Base-by-base conservation (phyloP, 352 stramenopile species). In the Thalassiosira allenii region DNA sequence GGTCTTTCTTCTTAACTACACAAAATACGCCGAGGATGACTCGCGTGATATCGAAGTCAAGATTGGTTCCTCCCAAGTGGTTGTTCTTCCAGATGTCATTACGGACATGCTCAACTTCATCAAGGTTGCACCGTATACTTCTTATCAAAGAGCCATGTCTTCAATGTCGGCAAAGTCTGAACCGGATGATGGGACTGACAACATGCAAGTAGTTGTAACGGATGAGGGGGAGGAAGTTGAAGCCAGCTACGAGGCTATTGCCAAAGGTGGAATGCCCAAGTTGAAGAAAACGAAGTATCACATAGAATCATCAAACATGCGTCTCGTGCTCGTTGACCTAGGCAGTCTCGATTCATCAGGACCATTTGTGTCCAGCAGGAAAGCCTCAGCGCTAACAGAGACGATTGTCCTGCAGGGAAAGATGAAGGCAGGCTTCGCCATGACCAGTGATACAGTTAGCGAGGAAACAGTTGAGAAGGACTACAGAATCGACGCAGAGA, bases 71-170 rank as follows among this genome's bases (percentile, higher is more conserved):
- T 91, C 87, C 20, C 76, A 89, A 76, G 57, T 95, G 23, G 79
- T 94, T 54, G 71, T 95, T 1, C 74, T 95, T 57, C 91, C 91
- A 33, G 89, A 94, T 89, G 66, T 87, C 17, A 87, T 95, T 11
- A 74, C 75, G 9, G 91, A 95, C 20, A 67, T 95, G 33, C 47
- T 91, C 1, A 56, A 81, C 17, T 93, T 90, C 37, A 75, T 90
- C 22, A 81, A 78, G 56, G 59, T 87, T 20, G 69, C 69, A 43
- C 75, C 75, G 11, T 66, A 30, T 57, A 34, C n/a, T n/a, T n/a
- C n/a, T n/a, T n/a, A n/a, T n/a, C n/a, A n/a, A n/a, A n/a, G n/a
- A n/a, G n/a, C n/a, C n/a, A n/a, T n/a, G n/a, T n/a, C n/a, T 40
- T 52, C 70, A 56, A 43, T 37, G n/a, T 53, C 51, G 25, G 29